A percentile compares a stretch with the other conserved stretches of the same genome.
Conservation (phyloP, 495 filamentous ascomycete species). For the Penicillium riverlandense region DNA sequence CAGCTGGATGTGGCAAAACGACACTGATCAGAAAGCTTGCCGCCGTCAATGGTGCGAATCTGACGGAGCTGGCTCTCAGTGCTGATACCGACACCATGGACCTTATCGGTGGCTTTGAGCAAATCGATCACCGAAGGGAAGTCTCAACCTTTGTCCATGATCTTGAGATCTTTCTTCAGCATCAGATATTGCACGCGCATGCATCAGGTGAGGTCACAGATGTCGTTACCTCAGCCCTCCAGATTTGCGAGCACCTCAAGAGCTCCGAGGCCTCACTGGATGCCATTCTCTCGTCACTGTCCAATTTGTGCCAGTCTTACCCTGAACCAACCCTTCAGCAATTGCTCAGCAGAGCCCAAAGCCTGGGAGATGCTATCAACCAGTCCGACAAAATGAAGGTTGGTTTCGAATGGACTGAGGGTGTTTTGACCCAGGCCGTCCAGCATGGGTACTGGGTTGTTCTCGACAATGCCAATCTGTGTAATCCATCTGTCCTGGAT, state of each 20-base stretch:
- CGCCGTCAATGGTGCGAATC: slow-evolving; percentile 58
- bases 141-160: slow-evolving; percentile 47
- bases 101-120: slow-evolving; percentile 92
- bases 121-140: slow-evolving; percentile 72
- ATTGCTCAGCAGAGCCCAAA: slow-evolving; percentile 26
- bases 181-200: slow-evolving; percentile 43
- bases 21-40: slow-evolving; percentile 73
- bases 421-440: slow-evolving; percentile 79
- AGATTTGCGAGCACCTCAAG: slow-evolving; percentile 29
- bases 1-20: slow-evolving; percentile 83
- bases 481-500: slow-evolving; percentile 89
- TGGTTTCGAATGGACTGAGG: slow-evolving; percentile 94
- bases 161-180: slow-evolving; percentile 47
- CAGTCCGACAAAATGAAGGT: slow-evolving; percentile 53
- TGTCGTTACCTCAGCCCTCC: slow-evolving; percentile 22
- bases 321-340: slow-evolving; percentile 23
- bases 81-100: slow-evolving; percentile 95
- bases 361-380: slow-evolving; percentile 34
- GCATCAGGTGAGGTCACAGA: slow-evolving; percentile 29
- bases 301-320: slow-evolving; percentile 20
- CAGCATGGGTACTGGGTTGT: slow-evolving; percentile 86
- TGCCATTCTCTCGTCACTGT: slow-evolving; percentile 25
- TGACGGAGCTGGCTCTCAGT: slow-evolving; percentile 78
- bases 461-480: slow-evolving; percentile 94
- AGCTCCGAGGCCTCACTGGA: slow-evolving; percentile 25